These are phyloP conservation scores for Pulveroboletus sp. DNA, from an alignment of 768 basidiomycete genomes.

Conservation along the genomic window DNA sequence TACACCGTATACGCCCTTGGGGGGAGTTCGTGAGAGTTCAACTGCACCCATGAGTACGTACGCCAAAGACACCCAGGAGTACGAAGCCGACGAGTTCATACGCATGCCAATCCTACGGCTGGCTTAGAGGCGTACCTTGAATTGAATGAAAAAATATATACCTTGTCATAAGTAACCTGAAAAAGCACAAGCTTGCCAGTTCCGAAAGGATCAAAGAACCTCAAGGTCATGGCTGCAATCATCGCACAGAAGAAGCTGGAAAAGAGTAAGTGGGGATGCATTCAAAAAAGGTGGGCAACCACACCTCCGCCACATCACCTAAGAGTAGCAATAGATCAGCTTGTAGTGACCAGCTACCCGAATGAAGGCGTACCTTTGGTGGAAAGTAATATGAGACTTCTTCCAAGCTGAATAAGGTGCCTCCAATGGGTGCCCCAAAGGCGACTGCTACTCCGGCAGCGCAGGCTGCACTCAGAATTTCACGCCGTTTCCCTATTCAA, in stretches of 20 bases:
- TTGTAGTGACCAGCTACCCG: not conserved
- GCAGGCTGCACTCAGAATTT: constrained; percentile 92
- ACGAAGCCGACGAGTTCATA: constrained; percentile 86
- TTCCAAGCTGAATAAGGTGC: constrained; percentile 89
- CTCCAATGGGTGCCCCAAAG: constrained; percentile 95
- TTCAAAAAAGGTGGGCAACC: constrained; percentile 7
- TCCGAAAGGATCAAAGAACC: constrained; percentile 92
- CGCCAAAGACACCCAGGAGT: constrained; percentile 85
- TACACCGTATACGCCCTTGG: constrained; percentile 89
- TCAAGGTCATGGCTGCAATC: constrained; percentile 92
- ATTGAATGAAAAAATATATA: constrained; percentile 20
- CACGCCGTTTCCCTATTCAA: constrained; percentile 78
- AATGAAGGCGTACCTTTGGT: constrained; percentile 58
- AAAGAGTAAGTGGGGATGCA: constrained; percentile 12
- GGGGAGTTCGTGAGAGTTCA: constrained; percentile 6
- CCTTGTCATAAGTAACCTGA: constrained; percentile 87
- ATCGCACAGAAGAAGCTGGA: constrained; percentile 96
- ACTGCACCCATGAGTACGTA: constrained; percentile 34
- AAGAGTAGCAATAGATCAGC: constrained; percentile 2
- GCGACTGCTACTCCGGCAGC: constrained; percentile 98
- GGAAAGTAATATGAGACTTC: constrained; percentile 98
- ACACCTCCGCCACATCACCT: constrained; percentile 94
- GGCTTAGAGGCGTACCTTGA: constrained; percentile 1
- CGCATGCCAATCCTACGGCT: constrained; percentile 84
- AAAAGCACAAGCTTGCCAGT: constrained; percentile 93